These are phyloP conservation scores for Simmondsia chinensis DNA, from an alignment of 148 eudicot genomes.

Conservation along the genomic window DNA sequence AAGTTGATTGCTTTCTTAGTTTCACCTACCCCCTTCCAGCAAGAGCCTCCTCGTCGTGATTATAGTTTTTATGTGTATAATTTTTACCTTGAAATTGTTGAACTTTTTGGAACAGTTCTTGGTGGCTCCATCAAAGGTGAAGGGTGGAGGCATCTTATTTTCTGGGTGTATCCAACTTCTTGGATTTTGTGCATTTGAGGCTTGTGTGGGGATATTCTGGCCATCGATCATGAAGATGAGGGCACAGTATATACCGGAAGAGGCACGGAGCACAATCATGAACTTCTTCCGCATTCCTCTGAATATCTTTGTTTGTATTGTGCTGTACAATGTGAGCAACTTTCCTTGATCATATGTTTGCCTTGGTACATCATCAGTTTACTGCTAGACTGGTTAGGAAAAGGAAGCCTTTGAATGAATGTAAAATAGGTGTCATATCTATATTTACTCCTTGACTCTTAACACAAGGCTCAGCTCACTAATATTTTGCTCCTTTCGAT, in stretches of 20 bases:
- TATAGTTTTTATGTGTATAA: constrained; percentile 1
- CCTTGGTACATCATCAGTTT: too few relatives aligned
- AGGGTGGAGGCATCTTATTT: constrained; percentile 69
- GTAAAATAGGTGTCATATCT: too few relatives aligned
- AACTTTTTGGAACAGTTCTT: constrained; percentile 47
- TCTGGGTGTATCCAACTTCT: constrained; percentile 48
- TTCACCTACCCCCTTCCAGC: too few relatives aligned
- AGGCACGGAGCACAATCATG: constrained; percentile 99
- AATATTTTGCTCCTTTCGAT: too few relatives aligned
- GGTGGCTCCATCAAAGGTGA: constrained; percentile 49
- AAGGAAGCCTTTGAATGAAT: too few relatives aligned
- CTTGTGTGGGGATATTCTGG: constrained; percentile 58
- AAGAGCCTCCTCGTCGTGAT: too few relatives aligned
- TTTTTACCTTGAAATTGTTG: constrained; percentile 10
- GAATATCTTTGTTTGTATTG: constrained; percentile 91
- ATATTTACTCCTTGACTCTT: too few relatives aligned
- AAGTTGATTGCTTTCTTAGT: too few relatives aligned
- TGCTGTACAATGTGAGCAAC: constrained; percentile 75
- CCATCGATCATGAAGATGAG: constrained; percentile 87
- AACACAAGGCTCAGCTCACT: too few relatives aligned
- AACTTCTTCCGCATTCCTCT: constrained; percentile 99
- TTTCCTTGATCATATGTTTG: too few relatives aligned
- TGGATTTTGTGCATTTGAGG: constrained; percentile 54
- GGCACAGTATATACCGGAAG: constrained; percentile 97
- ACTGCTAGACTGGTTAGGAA: too few relatives aligned